Percentiles rank a stretch among this genome's conserved stretches.
Evolutionary conservation across 805 yeast species (phyloP).

Genomic region (Candida succiphila): DNA sequence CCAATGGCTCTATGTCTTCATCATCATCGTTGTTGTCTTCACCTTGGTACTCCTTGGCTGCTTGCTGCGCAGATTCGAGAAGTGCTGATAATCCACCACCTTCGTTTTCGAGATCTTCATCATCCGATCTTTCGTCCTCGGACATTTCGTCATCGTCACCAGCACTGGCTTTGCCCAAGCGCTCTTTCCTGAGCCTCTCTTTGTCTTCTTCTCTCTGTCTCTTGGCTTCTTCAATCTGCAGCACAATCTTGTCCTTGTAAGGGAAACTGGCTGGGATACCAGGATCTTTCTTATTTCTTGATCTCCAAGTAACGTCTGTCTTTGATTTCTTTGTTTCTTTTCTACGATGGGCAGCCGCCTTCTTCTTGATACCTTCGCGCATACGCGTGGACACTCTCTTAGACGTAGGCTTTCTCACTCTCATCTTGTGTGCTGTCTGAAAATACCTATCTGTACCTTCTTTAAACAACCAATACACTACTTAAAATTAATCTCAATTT

Average conservation of each 20-base stretch:
- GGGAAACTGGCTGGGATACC: conserved; percentile 96
- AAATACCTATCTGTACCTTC: too few species aligned
- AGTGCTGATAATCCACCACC: conserved; percentile 63
- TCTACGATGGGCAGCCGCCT: conserved; percentile 84
- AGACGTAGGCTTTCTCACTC: conserved; percentile 52
- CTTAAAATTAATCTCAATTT: neutral
- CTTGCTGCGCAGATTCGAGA: conserved; percentile 81
- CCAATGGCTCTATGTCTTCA: conserved; percentile 36
- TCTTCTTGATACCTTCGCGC: conserved; percentile 94
- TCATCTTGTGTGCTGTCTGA: too few species aligned
- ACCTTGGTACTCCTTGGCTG: conserved; percentile 70
- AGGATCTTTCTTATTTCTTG: conserved; percentile 74
- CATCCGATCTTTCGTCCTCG: conserved; percentile 26
- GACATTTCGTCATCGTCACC: conserved; percentile 24
- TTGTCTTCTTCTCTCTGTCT: conserved; percentile 45
- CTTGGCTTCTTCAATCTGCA: conserved; percentile 58
- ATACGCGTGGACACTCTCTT: conserved; percentile 87
- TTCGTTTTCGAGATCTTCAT: conserved; percentile 30
- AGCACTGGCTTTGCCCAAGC: conserved; percentile 28
- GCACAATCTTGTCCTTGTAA: conserved; percentile 74
- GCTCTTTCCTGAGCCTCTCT: conserved; percentile 37
- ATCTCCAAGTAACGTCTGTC: conserved; percentile 91
- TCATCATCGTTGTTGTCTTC: conserved; percentile 30
- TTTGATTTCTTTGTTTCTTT: conserved; percentile 76
- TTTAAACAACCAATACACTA: neutral